Base-by-base conservation (phyloP, 352 stramenopile genomes). In the Phytophthora constricta region DNA sequence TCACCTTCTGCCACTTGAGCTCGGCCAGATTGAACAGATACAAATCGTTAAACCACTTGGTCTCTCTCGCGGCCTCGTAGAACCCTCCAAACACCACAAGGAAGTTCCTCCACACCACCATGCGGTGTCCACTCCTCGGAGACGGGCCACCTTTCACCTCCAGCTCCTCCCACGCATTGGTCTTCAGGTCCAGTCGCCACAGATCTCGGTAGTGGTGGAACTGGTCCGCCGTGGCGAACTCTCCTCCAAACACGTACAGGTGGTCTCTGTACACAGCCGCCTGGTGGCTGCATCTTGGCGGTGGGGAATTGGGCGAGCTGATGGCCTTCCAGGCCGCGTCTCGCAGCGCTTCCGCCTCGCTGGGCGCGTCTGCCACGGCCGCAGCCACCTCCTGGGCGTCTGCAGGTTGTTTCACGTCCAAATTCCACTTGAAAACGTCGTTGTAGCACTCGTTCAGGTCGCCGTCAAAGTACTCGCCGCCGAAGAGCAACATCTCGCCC, bases 61-160 rank as follows among this genome's bases (percentile, higher is more conserved):
- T 96, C 68, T 96, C 90, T 33, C 88, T 74, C 2, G 86, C 84
- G 1, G 89, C 96, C 75, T 99, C 97, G 72, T 99, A 99, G 68
- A 99, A 99, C 26, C 97, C 97, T 39, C 97, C 97, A 79, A 99
- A 99, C 13, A 99, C 74, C 23, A 99, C 89, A 51, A 99, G 87
- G 64, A 96, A 99, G 72, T 98, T 97, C 37, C 97, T 80, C 92
- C 92, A 98, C 37, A 98, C 87, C 51, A 96, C 86, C 92, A 97
- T 97, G n/a, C 93, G 88, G 59, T 98, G 93, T n/a, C 93, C 93
- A 62, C 87, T 96, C 49, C 90, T 76, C 8, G 89, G 81, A 58
- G 97, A 86, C 62, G 87, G 76, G 75, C 83, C 71, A 65, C 89
- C 78, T 58, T 90, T 91, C 33, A 96, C 86, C 22, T 96, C 84